Base-by-base conservation (phyloP, 257 asterid species). In the Misopates orontium region DNA sequence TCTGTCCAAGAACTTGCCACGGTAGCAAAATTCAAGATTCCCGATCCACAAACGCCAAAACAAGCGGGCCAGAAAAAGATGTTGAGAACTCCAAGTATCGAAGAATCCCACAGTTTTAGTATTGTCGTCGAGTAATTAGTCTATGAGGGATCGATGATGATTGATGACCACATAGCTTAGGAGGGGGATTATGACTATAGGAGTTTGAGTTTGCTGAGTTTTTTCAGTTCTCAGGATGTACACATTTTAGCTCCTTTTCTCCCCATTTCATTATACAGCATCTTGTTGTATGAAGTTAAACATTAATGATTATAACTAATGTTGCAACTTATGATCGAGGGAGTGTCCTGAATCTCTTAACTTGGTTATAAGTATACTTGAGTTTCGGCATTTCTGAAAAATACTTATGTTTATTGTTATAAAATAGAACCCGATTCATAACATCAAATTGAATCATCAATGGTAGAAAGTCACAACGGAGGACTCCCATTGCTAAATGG, bases 1-100 rank as follows among this genome's bases (percentile, higher is more conserved):
- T 69, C 74, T 0, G 73, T 68, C 0, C 51, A 49, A 11, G 78
- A 74, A 50, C 85, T 80, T 45, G 71, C 82, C 10, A 8, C 64
- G 4, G 15, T 48, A 32, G 68, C 76, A 8, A 48, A 50, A 56
- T 77, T 71, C 67, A 72, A 64, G 64, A 61, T 53, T 36, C 65
- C 52, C 5, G 50, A 49, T 42, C 71, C 41, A 19, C 6, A 14
- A 32, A 39, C 4, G 32, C 49, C 36, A 5, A 45, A 66, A 11
- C 21, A 28, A 49, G 50, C 17, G 1, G 39, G 11, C 1, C 32
- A 45, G 36, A 61, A 23, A 20, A 68, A 31, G 42, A 42, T 69
- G 44, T 9, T 49, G 15, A 56, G 59, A 52, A 21, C 22, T n/a
- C 56, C 48, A 20, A 31, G 66, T 49, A 56, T 67, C 3, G 69